Base-by-base conservation (phyloP, 2,329 filamentous ascomycete species). In the Paecilomyces fulvus region DNA sequence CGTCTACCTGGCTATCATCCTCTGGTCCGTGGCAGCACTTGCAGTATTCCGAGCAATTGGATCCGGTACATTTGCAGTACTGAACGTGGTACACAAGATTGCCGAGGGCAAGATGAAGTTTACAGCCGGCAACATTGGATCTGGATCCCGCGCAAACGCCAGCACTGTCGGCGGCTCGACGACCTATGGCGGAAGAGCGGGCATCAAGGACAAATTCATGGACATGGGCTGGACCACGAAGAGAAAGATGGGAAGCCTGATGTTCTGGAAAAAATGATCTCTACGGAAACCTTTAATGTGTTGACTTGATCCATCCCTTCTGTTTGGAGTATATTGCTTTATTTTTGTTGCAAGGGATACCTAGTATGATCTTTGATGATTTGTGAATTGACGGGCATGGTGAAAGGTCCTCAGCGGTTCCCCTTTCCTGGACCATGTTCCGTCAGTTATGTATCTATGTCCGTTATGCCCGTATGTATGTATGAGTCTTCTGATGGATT, bases 1-100 rank as follows among this genome's bases (percentile, higher is more conserved):
- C 77, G 85, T 88, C 69, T 99, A 99, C 72, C 82, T 99, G 49
- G 87, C 86, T 33, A 94, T 97, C 74, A 90, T 99, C 68, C 81
- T 99, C 21, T 99, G 94, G 94, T 79, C 83, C 30, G 94, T 99
- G 12, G 94, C 94, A 0, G 81, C 82, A 0, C 76, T 99, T 25
- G 94, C 95, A 1, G 77, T 94, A 6, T 96, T 99, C 80, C 84
- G 94, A 61, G 92, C 90, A 0, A 71, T 96, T 1, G 94, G 94
- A 0, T 87, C 83, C 9, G 86, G 85, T 0, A 83, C 89, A 0
- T 99, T 95, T 75, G 86, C 89, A 2, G 72, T 96, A 58, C 85
- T 97, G 67, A 92, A 95, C 68, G 77, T 86, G 31, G 76, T 99
- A 55, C 92, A 95, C 69, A 87, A 86, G 67, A 79, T 95, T 37